These are phyloP conservation scores for Pythium utonaiense DNA, from an alignment of 352 stramenopile species.

Conservation along the genomic window DNA sequence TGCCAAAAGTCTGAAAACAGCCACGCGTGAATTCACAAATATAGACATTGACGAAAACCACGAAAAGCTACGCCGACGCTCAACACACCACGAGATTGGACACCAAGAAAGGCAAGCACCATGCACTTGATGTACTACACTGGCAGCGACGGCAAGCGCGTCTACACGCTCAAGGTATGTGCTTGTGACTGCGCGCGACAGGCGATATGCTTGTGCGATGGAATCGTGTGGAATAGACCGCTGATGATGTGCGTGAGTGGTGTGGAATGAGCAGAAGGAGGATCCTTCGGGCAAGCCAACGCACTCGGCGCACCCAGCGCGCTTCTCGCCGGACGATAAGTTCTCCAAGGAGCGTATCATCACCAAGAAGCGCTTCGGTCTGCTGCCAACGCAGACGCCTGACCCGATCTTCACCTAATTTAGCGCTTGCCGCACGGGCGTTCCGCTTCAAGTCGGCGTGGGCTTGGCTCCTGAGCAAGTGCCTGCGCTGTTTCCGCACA, in stretches of 20 bases:
- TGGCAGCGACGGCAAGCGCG: slow-evolving; percentile 93
- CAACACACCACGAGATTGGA: slow-evolving; percentile 1
- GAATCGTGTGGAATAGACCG: neutral
- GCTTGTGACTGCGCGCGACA: neutral
- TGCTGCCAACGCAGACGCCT: slow-evolving; percentile 94
- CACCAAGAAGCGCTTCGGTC: slow-evolving; percentile 97
- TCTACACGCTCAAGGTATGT: slow-evolving; percentile 98
- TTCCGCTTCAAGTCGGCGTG: neutral
- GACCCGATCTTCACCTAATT: slow-evolving; percentile 83
- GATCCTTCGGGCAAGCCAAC: slow-evolving; percentile 92
- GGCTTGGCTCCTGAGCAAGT: neutral
- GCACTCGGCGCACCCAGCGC: slow-evolving; percentile 94
- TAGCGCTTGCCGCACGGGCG: slow-evolving; percentile 15
- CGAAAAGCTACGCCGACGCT: slow-evolving; percentile 2
- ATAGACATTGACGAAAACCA: slow-evolving; percentile 1
- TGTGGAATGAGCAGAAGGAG: slow-evolving; percentile 92
- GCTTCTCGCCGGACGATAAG: slow-evolving; percentile 99
- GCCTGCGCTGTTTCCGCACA: neutral
- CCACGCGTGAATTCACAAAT: neutral
- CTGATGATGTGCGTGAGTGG: neutral
- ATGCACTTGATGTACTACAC: slow-evolving; percentile 99
- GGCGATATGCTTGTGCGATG: too few relatives aligned
- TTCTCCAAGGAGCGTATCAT: slow-evolving; percentile 98
- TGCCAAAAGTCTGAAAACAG: neutral
- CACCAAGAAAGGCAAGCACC: slow-evolving; percentile 19